Conservation (phyloP, 1,284 basidiomycete genomes). For the Boletellus sp. region DNA sequence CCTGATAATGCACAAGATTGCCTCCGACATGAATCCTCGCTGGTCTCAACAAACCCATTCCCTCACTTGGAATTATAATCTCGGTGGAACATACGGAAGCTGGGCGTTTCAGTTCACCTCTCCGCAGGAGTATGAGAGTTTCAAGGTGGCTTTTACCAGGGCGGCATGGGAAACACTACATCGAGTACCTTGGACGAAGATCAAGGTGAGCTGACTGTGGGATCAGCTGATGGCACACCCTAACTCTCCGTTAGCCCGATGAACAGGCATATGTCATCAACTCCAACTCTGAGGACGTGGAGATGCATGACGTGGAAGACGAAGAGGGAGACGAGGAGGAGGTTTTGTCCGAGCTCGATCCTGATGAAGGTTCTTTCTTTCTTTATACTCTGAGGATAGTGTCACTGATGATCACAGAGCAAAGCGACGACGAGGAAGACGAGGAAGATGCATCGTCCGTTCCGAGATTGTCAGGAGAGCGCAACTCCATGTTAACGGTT, state of each 20-base stretch:
- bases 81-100: conserved; percentile 65
- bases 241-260: conserved; percentile 45
- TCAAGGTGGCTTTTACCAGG: conserved; percentile 67
- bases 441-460: conserved; percentile 43
- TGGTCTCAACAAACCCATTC: conserved; percentile 63
- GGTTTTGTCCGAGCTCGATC: conserved; percentile 60
- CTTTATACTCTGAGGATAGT: neutral
- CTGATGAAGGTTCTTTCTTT: conserved; percentile 45
- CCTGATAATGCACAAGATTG: conserved; percentile 59
- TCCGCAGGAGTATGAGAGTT: conserved; percentile 57
- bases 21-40: conserved; percentile 74
- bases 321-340: conserved; percentile 77
- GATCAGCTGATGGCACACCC: neutral
- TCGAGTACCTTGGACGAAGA: conserved; percentile 74
- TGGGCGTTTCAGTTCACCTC: conserved; percentile 80
- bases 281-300: conserved; percentile 75
- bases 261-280: conserved; percentile 77
- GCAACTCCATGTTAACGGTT: conserved; percentile 88
- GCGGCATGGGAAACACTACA: conserved; percentile 85
- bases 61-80: conserved; percentile 82
- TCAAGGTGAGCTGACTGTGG: conserved; percentile 56
- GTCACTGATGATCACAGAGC: conserved; percentile 31
- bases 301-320: conserved; percentile 76
- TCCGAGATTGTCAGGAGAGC: conserved; percentile 52
- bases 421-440: conserved; percentile 56